phyloP scores from a whole-genome alignment of 1,284 basidiomycete species.

The Porogramme epimiltina region DNA sequence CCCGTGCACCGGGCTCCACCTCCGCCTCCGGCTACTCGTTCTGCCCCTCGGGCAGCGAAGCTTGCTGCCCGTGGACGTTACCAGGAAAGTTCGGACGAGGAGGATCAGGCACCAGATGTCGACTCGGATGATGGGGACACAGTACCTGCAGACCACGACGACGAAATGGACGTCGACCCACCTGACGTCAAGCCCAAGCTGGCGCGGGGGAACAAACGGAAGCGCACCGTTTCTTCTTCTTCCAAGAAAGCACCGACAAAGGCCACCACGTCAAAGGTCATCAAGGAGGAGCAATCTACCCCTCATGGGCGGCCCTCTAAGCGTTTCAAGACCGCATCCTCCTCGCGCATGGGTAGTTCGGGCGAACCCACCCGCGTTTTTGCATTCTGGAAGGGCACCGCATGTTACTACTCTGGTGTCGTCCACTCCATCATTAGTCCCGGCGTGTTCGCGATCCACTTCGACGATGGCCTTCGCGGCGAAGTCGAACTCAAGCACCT shows the following conservation, averaged over 20 bases:
- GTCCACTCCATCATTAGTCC: slow-evolving; percentile 39
- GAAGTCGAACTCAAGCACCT: slow-evolving; percentile 53
- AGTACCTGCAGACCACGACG: slow-evolving; percentile 48
- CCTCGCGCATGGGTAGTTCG: slow-evolving; percentile 2
- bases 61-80: slow-evolving; percentile 11
- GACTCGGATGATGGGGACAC: slow-evolving; percentile 39
- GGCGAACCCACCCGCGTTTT: slow-evolving; percentile 55
- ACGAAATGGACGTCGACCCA: slow-evolving; percentile 35
- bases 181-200: slow-evolving; percentile 11
- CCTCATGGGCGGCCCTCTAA: slow-evolving; percentile 33
- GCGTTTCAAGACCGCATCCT: slow-evolving; percentile 26
- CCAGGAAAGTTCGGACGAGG: slow-evolving; percentile 14
- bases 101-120: slow-evolving; percentile 24
- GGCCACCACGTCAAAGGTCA: slow-evolving; percentile 21
- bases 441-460: slow-evolving; percentile 48
- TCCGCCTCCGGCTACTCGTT: slow-evolving; percentile 4
- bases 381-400: slow-evolving; percentile 63
- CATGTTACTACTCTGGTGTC: slow-evolving; percentile 62
- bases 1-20: slow-evolving; percentile 5
- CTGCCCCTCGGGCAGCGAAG: slow-evolving; percentile 17
- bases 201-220: slow-evolving; percentile 46
- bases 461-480: slow-evolving; percentile 58
- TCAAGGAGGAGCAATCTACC: slow-evolving; percentile 33
- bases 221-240: slow-evolving; percentile 37
- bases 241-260: slow-evolving; percentile 18